These are phyloP conservation scores for Magnaporthiopsis incrustans DNA, from an alignment of 2,329 filamentous ascomycete species.

Conservation along the genomic window DNA sequence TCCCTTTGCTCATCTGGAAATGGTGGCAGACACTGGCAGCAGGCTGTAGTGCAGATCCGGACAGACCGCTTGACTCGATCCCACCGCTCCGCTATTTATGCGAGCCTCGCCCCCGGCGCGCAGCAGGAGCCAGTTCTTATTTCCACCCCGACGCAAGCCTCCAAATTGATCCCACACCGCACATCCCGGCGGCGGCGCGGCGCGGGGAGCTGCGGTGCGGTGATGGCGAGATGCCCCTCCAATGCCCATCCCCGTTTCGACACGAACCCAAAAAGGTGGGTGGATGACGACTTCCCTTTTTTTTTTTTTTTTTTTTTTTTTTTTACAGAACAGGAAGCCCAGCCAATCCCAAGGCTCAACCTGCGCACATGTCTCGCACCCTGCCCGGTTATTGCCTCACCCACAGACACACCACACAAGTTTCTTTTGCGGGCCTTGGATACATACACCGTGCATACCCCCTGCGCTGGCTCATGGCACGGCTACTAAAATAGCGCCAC, in stretches of 20 bases:
- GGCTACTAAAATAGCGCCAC: not conserved
- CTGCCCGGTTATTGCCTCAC: not conserved
- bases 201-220: too few species aligned
- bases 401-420: not conserved
- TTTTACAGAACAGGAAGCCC: too few species aligned
- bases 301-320: not conserved
- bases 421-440: not conserved
- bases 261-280: not conserved
- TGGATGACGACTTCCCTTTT: not conserved
- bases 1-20: too few species aligned
- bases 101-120: not conserved
- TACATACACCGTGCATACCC: not conserved
- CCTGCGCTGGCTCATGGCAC: not conserved
- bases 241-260: too few species aligned
- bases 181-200: too few species aligned
- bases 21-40: too few species aligned
- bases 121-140: not conserved
- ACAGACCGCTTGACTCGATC: not conserved
- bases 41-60: not conserved
- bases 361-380: not conserved
- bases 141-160: too few species aligned
- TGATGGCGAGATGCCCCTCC: too few species aligned
- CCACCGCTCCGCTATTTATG: not conserved
- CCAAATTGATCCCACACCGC: too few species aligned
- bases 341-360: not conserved